Base-by-base conservation (phyloP, 768 basidiomycete genomes). In the Pleurotus salmoneostramineus region DNA sequence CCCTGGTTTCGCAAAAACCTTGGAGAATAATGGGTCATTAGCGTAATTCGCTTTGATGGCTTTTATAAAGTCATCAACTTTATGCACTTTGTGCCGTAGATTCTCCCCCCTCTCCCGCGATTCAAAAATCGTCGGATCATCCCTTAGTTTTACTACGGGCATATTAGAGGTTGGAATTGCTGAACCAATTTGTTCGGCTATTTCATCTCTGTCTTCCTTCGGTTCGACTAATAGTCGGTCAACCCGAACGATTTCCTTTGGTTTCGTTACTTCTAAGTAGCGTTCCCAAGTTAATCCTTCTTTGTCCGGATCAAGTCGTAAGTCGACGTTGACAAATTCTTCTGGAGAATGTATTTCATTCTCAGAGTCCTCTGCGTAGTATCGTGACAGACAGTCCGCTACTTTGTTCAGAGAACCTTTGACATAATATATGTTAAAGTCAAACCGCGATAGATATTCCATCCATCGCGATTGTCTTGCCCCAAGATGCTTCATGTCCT, bases 351-450 rank as follows among this genome's bases (percentile, higher is more conserved):
- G 55, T 0, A 54, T 40, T 6, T 65, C 60, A 0, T 57, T 42
- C 0, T 45, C 3, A 2, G 56, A 57, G 31, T 68, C 65, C 11
- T 60, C 60, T 36, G 66, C 54, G 44, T 65, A 74, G 11, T 50
- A 72, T 0, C 64, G 61, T 0, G 71, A 74, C 1, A 74, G 36
- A 10, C 57, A 60, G 50, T 74, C 69, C 0, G 67, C 70, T 2
- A 74, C 69, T n/a, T 62, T 67, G 34, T 73, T 72, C 0, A 33
- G 37, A 0, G 12, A 42, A 0, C 70, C 71, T 10, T 65, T 58
- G 0, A 68, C 65, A 58, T 70, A 66, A 6, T 32, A n/a, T 3
- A 70, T 63, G 2, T 63, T 56, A 44, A 49, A 64, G 46, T 73
- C 48, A 45, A 72, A 74, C 2, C 62, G 14, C 2, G 52, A 56